Base-by-base conservation (phyloP, 768 basidiomycete species). In the Collybiopsis luxurians region DNA sequence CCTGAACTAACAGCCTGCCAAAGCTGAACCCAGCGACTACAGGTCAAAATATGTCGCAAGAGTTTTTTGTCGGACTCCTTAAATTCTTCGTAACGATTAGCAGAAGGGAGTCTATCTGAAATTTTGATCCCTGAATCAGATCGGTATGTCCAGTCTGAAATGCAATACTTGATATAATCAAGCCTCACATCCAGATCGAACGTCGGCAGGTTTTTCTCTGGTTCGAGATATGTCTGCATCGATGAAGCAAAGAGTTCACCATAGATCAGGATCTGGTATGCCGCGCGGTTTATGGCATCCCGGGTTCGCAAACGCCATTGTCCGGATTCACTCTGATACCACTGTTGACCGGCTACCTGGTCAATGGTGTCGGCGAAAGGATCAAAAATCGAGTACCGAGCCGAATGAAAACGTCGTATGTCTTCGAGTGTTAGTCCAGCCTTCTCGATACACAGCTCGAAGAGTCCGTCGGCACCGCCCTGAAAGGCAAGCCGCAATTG, bases 341-440 rank as follows among this genome's bases (percentile, higher is more conserved):
- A 38, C 36, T 38, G 36, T 9, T 7, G 55, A 7, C 56, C 56
- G n/a, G 56, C 58, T 19, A 15, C n/a, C 1, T 57, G 2, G 23
- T 60, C 61, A 15, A 62, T 43, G 7, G 28, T 13, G 4, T 52
- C 43, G 36, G 57, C 56, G 17, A 62, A 43, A 0, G 55, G 56
- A 38, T 59, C 57, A 7, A 62, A n/a, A 0, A 59, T 56, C 26
- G 59, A 53, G 53, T 34, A 58, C 50, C 58, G 58, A n/a, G 46
- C 60, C 5, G 27, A 6, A 39, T 54, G 46, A 10, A 63, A 13
- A 9, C 40, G 40, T n/a, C 61, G 61, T 26, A 63, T 60, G 50
- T 58, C 61, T 27, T 55, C 56, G 54, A 62, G 57, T 21, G 56
- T 55, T 27, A 62, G 56, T 39, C 30, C 57, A 11, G 53, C 48